phyloP scores from a whole-genome alignment of 1,139 yeast genomes.

The Geotrichum klebahnii region DNA sequence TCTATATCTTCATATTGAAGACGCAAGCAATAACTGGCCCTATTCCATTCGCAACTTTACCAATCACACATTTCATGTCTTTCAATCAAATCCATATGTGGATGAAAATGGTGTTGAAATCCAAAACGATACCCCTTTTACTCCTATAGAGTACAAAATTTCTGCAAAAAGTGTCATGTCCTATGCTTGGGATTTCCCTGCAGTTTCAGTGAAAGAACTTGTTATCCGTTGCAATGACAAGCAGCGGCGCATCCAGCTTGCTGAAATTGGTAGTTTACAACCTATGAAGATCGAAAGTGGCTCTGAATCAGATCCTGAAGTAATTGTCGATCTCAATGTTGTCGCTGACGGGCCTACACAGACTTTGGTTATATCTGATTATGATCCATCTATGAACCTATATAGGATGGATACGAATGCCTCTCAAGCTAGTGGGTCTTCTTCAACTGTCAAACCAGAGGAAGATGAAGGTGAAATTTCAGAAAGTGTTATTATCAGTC shows the following conservation, averaged over 20 bases:
- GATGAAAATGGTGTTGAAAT: slow-evolving; percentile 63
- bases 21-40: slow-evolving; percentile 84
- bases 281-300: slow-evolving; percentile 62
- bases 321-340: slow-evolving; percentile 77
- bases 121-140: slow-evolving; percentile 34
- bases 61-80: slow-evolving; percentile 73
- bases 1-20: slow-evolving; percentile 66
- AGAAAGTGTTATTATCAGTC: slow-evolving; percentile 48
- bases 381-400: slow-evolving; percentile 70
- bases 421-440: slow-evolving; percentile 17
- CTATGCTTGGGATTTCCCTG: slow-evolving; percentile 95
- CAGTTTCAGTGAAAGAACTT: slow-evolving; percentile 77
- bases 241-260: slow-evolving; percentile 74
- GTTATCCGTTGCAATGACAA: slow-evolving; percentile 63
- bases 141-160: slow-evolving; percentile 60
- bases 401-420: slow-evolving; percentile 46
- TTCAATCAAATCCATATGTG: slow-evolving; percentile 77
- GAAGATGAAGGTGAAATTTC: slow-evolving; percentile 56
- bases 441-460: slow-evolving; percentile 52
- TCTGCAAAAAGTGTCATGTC: slow-evolving; percentile 96
- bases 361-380: slow-evolving; percentile 74
- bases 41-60: slow-evolving; percentile 84
- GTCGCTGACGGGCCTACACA: slow-evolving; percentile 96
- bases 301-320: slow-evolving; percentile 40
- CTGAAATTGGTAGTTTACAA: slow-evolving; percentile 84